Evolutionary conservation across 192 early-diverging fungal genomes (phyloP), one percentile per base, ranked within the genome.

Genomic region (Cetraspora pellucida): DNA sequence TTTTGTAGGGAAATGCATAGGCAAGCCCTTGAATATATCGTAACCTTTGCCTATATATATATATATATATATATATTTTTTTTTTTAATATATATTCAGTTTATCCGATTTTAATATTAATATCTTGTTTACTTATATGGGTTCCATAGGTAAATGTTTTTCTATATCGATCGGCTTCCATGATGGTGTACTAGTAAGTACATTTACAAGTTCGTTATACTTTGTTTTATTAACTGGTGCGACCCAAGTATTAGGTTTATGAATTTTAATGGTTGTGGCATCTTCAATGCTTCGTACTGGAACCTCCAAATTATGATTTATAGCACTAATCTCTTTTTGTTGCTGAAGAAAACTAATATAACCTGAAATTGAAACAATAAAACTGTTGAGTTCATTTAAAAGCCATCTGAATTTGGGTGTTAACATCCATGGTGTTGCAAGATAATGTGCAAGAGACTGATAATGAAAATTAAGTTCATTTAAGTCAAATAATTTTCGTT

Each of bases 361-460:
- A n/a, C 23, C 31, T 37, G 31, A 37, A 37, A 37, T 37, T 37
- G 31, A 37, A 37, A 37, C 31, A 37, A 37, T 37, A 37, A n/a
- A 57, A 57, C 19, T n/a, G 23, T n/a, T n/a, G n/a, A 57, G 19
- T 57, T 8, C 55, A n/a, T 57, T n/a, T 23, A 8, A 23, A 57
- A 57, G 19, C 55, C 55, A 57, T 8, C 23, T 57, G 19, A 57
- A 57, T 23, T 57, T 57, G 6, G 23, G 6, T n/a, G 23, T n/a
- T 57, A 57, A 57, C 19, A 57, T 57, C 55, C 55, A 57, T n/a
- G 55, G 23, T 57, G 55, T 23, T 57, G 55, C 23, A 57, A n/a
- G n/a, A 57, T 57, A 57, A 23, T 8, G 55, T 1, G 19, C 55
- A 57, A 57, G 55, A 57, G 55, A 8, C 19, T 57, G 23, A 23